Percentiles rank a stretch among this genome's conserved stretches.
These are phyloP conservation scores for Aspergillus flavus DNA, from an alignment of 2,329 filamentous ascomycete genomes.

Conservation along the genomic window DNA sequence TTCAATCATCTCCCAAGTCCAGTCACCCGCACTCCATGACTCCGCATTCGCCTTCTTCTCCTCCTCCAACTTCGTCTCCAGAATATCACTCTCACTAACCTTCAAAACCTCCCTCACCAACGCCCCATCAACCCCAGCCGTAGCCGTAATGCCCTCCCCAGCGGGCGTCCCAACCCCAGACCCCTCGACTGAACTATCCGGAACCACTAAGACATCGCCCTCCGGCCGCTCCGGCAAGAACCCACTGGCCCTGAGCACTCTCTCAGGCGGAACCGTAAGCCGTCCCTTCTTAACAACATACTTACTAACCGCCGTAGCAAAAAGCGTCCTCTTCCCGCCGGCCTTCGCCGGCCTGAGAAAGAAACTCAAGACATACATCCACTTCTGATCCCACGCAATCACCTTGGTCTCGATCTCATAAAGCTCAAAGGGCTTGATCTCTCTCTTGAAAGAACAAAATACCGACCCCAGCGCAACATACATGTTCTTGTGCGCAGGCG, in stretches of 20 bases:
- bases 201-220: slow-evolving; percentile 41
- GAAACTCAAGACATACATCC: slow-evolving; percentile 75
- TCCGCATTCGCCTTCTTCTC: slow-evolving; percentile 35
- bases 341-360: slow-evolving; percentile 60
- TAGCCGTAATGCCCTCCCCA: slow-evolving; percentile 36
- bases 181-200: slow-evolving; percentile 25
- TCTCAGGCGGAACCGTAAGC: slow-evolving; percentile 80
- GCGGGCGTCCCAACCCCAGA: slow-evolving; percentile 36
- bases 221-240: slow-evolving; percentile 74
- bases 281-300: slow-evolving; percentile 83
- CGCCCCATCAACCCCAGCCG: slow-evolving; percentile 37
- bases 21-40: slow-evolving; percentile 45
- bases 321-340: slow-evolving; percentile 61
- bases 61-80: slow-evolving; percentile 31
- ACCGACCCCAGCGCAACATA: slow-evolving; percentile 72
- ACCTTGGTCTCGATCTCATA: slow-evolving; percentile 76
- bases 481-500: slow-evolving; percentile 54
- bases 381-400: slow-evolving; percentile 77
- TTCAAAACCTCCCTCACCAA: slow-evolving; percentile 41
- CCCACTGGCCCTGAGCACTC: slow-evolving; percentile 70
- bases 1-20: slow-evolving; percentile 65
- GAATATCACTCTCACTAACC: slow-evolving; percentile 33
- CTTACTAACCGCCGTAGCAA: slow-evolving; percentile 74
- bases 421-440: slow-evolving; percentile 68
- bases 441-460: slow-evolving; percentile 71